A percentile compares a stretch with the other conserved stretches of the same genome.
Conservation (phyloP, 257 asterid genomes). For the Rehmannia glutinosa region DNA sequence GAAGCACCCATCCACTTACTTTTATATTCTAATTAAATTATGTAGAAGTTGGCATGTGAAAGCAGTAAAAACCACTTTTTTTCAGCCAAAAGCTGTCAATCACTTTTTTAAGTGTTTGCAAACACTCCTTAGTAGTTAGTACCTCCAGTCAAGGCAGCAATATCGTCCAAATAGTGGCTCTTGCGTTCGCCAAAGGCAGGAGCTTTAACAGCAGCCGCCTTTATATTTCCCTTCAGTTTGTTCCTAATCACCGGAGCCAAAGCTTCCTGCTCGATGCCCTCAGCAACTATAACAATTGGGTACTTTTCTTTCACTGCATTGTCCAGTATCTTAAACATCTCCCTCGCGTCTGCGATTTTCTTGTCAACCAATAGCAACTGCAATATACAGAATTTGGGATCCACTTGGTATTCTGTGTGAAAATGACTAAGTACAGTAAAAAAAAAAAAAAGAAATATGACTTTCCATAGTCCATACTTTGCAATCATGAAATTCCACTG, state of each 20-base stretch:
- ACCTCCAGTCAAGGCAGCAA: slow-evolving; percentile 89
- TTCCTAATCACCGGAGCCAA: slow-evolving; percentile 75
- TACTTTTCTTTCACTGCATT: slow-evolving; percentile 74
- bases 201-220: slow-evolving; percentile 77
- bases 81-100: too few relatives aligned
- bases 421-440: slow-evolving; percentile 1
- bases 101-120: too few relatives aligned
- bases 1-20: too few relatives aligned
- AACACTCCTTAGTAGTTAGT: too few relatives aligned
- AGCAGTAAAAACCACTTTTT: too few relatives aligned
- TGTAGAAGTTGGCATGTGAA: too few relatives aligned
- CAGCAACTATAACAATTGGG: slow-evolving; percentile 71
- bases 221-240: slow-evolving; percentile 64
- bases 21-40: too few relatives aligned
- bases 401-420: neutral
- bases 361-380: slow-evolving; percentile 87
- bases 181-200: slow-evolving; percentile 80
- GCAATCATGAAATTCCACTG: slow-evolving; percentile 70
- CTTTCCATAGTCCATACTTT: slow-evolving; percentile 53
- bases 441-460: neutral
- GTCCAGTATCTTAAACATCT: slow-evolving; percentile 70
- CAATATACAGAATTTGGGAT: slow-evolving; percentile 22
- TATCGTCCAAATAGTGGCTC: slow-evolving; percentile 76
- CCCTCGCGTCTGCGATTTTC: slow-evolving; percentile 60
- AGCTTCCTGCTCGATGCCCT: slow-evolving; percentile 73